Base-by-base conservation (phyloP, 2,329 filamentous ascomycete genomes). In the Westerdykella sp. region DNA sequence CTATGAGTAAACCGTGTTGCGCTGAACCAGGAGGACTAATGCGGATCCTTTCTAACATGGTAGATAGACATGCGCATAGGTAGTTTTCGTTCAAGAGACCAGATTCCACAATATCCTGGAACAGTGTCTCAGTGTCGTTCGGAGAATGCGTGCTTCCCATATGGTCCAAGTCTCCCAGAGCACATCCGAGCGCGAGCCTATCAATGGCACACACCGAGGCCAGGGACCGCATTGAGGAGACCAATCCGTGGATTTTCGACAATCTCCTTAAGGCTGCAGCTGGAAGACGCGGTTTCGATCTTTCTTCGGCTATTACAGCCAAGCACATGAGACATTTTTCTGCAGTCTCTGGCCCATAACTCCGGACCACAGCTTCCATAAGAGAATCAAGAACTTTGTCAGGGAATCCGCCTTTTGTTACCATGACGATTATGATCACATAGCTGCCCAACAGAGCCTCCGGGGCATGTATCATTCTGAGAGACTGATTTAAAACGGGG, bases 401-500 rank as follows among this genome's bases (percentile, higher is more conserved):
- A 37, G 85, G 80, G 12, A 97, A 75, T 38, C 79, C 77, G 1
- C 85, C 83, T 67, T 95, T 95, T 39, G 87, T 83, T 6, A 87
- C 89, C 48, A 97, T 77, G 39, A 97, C 81, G 6, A 88, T 81
- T 43, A 90, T 78, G 15, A 95, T 81, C 85, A 96, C 95, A 65
- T 95, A 97, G 44, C 86, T 90, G 13, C 85, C 89, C 47, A 94
- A 78, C 51, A 90, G 85, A 34, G 95, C 73, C 48, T 91, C 87
- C 1, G 88, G 79, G 0, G 84, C 81, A 47, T 84, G 81, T 56
- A 82, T 82, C 71, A 91, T 78, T 7, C 83, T 76, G 47, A 97
- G 75, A 1, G 85, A 87, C 50, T 87, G 83, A 47, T 87, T 85
- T 25, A 98, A 74, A 2, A 89, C 70, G 55, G 73, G 89, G 66